These are phyloP conservation scores for Trichosanthes cucumerina DNA, from an alignment of 306 rosid species.

Conservation along the genomic window DNA sequence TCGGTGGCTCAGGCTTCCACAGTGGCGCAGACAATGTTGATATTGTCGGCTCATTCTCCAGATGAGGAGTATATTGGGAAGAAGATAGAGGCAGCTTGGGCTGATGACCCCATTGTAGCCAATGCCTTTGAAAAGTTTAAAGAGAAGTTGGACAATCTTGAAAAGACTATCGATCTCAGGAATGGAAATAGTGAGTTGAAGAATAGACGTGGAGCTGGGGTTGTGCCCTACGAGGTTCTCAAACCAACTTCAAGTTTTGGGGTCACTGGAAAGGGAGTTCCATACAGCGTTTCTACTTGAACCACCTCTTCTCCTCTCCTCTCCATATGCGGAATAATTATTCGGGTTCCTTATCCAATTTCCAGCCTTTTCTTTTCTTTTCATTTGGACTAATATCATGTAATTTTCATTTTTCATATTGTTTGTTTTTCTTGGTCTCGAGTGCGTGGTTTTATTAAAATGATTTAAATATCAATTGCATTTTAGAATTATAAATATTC, in stretches of 20 bases:
- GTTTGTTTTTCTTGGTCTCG: too few relatives aligned
- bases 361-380: too few relatives aligned
- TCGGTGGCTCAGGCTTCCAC: slow-evolving; percentile 49
- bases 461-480: too few relatives aligned
- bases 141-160: slow-evolving; percentile 32
- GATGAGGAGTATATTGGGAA: slow-evolving; percentile 75
- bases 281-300: slow-evolving; percentile 64
- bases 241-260: slow-evolving; percentile 63
- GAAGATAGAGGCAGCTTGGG: slow-evolving; percentile 54
- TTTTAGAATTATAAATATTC: too few relatives aligned
- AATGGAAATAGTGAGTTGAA: slow-evolving; percentile 29
- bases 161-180: slow-evolving; percentile 36
- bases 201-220: slow-evolving; percentile 75
- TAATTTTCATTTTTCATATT: too few relatives aligned
- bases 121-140: slow-evolving; percentile 39
- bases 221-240: slow-evolving; percentile 60
- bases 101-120: slow-evolving; percentile 29
- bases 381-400: too few relatives aligned
- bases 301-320: too few relatives aligned
- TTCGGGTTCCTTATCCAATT: too few relatives aligned
- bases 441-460: too few relatives aligned
- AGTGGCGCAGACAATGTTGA: slow-evolving; percentile 42
- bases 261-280: slow-evolving; percentile 65
- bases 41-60: slow-evolving; percentile 57
- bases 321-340: too few relatives aligned